Conservation (phyloP, 768 basidiomycete genomes). For the Suillus cothurnatus region DNA sequence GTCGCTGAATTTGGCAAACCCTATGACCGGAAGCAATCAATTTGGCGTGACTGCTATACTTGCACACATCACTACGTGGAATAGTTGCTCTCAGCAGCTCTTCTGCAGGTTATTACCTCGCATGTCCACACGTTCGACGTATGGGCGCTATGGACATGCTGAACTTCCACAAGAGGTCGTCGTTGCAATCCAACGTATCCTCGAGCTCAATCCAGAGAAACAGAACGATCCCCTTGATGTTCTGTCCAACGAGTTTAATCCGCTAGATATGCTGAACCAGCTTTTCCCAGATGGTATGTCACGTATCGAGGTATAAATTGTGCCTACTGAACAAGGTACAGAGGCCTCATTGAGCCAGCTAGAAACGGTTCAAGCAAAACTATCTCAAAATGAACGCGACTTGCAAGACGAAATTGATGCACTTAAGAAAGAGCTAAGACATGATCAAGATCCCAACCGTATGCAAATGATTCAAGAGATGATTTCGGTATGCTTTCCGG, state of each 20-base stretch:
- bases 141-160: slow-evolving; percentile 29
- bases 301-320: slow-evolving; percentile 8
- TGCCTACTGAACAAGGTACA: slow-evolving; percentile 31
- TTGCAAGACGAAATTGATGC: slow-evolving; percentile 72
- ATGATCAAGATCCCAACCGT: slow-evolving; percentile 82
- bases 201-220: slow-evolving; percentile 51
- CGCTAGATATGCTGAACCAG: slow-evolving; percentile 53
- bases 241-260: slow-evolving; percentile 57
- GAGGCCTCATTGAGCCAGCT: slow-evolving; percentile 77
- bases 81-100: background rate
- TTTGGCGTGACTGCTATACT: background rate
- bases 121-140: slow-evolving; percentile 1
- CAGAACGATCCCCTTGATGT: slow-evolving; percentile 58
- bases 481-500: slow-evolving; percentile 70
- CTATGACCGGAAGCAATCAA: slow-evolving; percentile 4
- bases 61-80: background rate
- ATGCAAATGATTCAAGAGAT: slow-evolving; percentile 95
- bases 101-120: slow-evolving; percentile 2
- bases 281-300: slow-evolving; percentile 79
- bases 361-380: slow-evolving; percentile 66
- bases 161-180: slow-evolving; percentile 69
- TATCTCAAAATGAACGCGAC: slow-evolving; percentile 68
- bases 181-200: slow-evolving; percentile 68
- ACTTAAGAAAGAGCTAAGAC: slow-evolving; percentile 66
- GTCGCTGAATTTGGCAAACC: slow-evolving; percentile 9